These are phyloP conservation scores for Barbatosphaeria neglecta DNA, from an alignment of 495 filamentous ascomycete genomes.

Conservation along the genomic window DNA sequence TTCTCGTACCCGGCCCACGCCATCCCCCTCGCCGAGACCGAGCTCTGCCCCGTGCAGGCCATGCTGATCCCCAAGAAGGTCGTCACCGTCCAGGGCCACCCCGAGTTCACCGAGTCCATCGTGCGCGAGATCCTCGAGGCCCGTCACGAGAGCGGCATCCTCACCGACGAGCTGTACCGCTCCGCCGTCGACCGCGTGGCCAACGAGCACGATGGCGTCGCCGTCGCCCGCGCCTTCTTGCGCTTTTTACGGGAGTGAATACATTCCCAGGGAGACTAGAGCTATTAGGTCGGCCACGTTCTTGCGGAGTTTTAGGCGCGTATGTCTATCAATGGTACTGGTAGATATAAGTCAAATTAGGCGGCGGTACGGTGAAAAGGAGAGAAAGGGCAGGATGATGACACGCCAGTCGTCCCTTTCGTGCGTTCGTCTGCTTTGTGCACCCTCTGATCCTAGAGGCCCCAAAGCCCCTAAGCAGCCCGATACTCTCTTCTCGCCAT, in stretches of 20 bases:
- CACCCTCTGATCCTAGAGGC: too few species aligned
- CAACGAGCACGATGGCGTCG: constrained; percentile 63
- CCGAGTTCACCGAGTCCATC: constrained; percentile 73
- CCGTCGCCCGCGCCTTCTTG: constrained; percentile 57
- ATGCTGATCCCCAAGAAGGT: constrained; percentile 58
- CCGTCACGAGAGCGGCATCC: constrained; percentile 51
- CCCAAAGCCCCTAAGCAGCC: too few species aligned
- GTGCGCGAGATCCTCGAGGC: constrained; percentile 53
- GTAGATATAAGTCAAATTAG: too few species aligned
- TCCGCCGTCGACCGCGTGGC: constrained; percentile 56
- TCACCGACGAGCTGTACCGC: constrained; percentile 48
- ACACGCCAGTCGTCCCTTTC: too few species aligned
- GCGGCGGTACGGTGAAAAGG: too few species aligned
- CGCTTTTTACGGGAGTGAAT: constrained; percentile 53
- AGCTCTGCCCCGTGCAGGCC: constrained; percentile 62
- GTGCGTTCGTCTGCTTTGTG: too few species aligned
- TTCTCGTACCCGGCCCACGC: constrained; percentile 48
- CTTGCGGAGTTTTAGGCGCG: too few species aligned
- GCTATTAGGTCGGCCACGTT: too few species aligned
- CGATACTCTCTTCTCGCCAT: too few species aligned
- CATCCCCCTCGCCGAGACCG: constrained; percentile 52
- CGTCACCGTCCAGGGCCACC: constrained; percentile 83
- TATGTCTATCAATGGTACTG: too few species aligned
- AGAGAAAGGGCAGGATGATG: too few species aligned
- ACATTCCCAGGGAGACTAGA: background rate